phyloP scores from a whole-genome alignment of 2,329 filamentous ascomycete species.

The Leptosphaerulina australis region DNA sequence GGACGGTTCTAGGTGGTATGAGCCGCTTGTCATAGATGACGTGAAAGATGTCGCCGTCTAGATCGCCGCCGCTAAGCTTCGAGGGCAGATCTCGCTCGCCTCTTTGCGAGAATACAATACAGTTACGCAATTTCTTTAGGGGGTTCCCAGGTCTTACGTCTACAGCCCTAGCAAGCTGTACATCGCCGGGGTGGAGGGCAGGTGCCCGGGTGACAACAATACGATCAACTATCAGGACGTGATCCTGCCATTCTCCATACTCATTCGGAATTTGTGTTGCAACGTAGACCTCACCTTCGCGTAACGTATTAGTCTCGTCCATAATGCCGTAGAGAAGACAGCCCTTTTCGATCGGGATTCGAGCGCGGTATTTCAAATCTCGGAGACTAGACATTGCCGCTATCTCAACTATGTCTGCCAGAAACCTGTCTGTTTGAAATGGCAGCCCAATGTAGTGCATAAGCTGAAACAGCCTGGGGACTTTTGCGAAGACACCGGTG shows the following conservation, averaged over 20 bases:
- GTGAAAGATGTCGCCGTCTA: conserved; percentile 83
- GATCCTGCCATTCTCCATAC: conserved; percentile 20
- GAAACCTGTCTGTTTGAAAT: conserved; percentile 71
- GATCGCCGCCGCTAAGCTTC: conserved; percentile 78
- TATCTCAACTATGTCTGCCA: conserved; percentile 73
- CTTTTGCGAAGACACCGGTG: conserved; percentile 64
- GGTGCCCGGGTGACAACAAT: conserved; percentile 79
- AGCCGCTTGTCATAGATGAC: conserved; percentile 72
- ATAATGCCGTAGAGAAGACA: conserved; percentile 82
- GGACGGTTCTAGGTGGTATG: conserved; percentile 52
- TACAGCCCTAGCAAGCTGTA: conserved; percentile 69
- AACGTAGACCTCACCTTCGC: conserved; percentile 72
- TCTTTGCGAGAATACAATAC: conserved; percentile 75
- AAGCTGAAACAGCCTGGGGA: conserved; percentile 67
- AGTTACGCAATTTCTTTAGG: conserved; percentile 69
- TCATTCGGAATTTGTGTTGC: conserved; percentile 56
- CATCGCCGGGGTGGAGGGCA: conserved; percentile 80
- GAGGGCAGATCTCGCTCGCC: conserved; percentile 78
- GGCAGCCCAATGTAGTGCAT: conserved; percentile 65
- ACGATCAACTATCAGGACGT: conserved; percentile 30
- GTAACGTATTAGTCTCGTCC: conserved; percentile 75
- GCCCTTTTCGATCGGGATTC: conserved; percentile 73
- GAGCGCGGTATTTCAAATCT: conserved; percentile 76
- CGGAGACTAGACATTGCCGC: conserved; percentile 73
- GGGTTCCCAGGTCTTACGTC: conserved; percentile 65